Evolutionary conservation across 768 basidiomycete genomes (phyloP).

Genomic region (Strobilomyces dryophilus): DNA sequence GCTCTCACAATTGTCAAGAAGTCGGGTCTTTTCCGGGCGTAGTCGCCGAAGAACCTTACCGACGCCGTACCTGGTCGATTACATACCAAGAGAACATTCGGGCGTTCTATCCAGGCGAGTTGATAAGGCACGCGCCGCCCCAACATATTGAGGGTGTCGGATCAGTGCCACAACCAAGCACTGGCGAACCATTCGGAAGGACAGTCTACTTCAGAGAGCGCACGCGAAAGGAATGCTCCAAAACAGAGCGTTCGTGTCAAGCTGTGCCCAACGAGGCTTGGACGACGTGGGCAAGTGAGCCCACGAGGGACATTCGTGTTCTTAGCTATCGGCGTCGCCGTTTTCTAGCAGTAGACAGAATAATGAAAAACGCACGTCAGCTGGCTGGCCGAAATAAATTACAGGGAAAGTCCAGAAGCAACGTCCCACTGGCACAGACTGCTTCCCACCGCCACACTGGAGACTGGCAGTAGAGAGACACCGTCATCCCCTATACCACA

Average conservation of each 20-base stretch:
- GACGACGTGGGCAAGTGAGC: background rate
- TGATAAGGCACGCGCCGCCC: background rate
- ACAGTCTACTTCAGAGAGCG: background rate
- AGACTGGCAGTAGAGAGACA: too few species aligned
- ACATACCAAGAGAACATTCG: background rate
- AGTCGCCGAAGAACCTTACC: background rate
- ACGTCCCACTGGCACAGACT: conserved; percentile 3
- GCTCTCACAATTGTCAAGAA: background rate
- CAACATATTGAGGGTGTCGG: background rate
- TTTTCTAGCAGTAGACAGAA: conserved; percentile 9
- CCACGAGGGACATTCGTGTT: conserved; percentile 9
- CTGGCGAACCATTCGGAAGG: background rate
- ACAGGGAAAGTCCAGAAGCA: conserved; percentile 21
- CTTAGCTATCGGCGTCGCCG: conserved; percentile 2
- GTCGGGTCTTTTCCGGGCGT: background rate
- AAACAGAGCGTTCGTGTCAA: background rate
- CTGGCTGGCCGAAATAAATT: conserved; percentile 25
- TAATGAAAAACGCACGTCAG: conserved; percentile 23
- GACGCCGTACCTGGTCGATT: background rate
- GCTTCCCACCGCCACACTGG: conserved; percentile 5
- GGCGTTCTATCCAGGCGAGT: background rate
- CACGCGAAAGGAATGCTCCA: too few species aligned
- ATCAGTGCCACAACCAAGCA: background rate
- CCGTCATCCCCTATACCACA: background rate
- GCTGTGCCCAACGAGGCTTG: background rate